Evolutionary conservation across 768 basidiomycete genomes (phyloP).

Genomic region (Russula griseocarnosa): DNA sequence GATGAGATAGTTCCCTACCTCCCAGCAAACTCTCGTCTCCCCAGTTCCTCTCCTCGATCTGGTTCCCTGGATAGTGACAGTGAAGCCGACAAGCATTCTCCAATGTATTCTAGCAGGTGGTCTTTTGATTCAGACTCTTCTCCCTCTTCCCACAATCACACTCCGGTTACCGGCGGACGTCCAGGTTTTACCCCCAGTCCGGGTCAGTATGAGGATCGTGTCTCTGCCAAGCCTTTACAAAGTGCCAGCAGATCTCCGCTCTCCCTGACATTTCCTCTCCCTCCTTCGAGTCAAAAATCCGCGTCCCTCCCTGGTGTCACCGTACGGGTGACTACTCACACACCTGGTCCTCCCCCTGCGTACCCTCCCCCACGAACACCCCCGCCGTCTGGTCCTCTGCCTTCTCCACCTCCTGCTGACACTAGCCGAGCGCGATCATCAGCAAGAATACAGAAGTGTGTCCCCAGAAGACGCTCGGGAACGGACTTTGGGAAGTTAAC

Average conservation of each 20-base stretch:
- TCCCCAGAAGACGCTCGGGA: conserved; percentile 2
- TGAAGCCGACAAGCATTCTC: conserved; percentile 3
- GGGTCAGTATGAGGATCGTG: not conserved
- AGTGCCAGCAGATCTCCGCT: conserved; percentile 14
- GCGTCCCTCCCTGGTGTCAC: conserved; percentile 15
- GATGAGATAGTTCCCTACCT: conserved; percentile 5
- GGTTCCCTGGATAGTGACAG: conserved; percentile 3
- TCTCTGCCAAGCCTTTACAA: not conserved
- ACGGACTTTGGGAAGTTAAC: not conserved
- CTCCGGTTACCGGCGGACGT: not conserved
- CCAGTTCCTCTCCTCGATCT: conserved; percentile 1
- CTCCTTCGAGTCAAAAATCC: conserved; percentile 9
- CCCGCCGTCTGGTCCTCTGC: conserved; percentile 18
- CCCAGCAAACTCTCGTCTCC: not conserved
- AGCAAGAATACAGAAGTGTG: not conserved
- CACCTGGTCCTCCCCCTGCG: conserved; percentile 15
- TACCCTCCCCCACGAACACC: conserved; percentile 20
- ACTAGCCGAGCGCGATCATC: not conserved
- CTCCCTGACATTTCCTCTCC: conserved; percentile 26
- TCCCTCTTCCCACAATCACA: conserved; percentile 4
- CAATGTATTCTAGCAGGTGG: conserved; percentile 15
- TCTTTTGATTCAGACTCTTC: conserved; percentile 15
- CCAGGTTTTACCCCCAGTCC: not conserved
- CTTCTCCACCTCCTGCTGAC: conserved; percentile 8
- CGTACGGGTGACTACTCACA: conserved; percentile 12